Conservation (phyloP, 108 stramenopile species). For the Stephanodiscus triporus region DNA sequence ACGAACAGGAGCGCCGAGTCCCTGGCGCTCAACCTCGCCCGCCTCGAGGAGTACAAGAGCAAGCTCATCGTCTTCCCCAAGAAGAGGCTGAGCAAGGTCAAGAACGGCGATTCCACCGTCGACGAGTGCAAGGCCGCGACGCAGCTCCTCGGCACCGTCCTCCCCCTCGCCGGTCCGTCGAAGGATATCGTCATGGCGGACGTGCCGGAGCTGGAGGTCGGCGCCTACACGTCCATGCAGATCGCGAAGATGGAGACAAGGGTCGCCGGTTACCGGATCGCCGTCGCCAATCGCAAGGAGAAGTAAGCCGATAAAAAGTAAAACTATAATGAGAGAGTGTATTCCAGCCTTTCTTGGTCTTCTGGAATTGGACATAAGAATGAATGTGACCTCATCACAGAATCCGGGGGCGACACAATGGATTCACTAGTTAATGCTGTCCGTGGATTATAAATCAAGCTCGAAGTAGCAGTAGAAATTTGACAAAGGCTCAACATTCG, state of each 20-base stretch:
- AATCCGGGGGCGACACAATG: too few relatives aligned
- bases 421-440: too few relatives aligned
- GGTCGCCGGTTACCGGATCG: slow-evolving; percentile 75
- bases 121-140: slow-evolving; percentile 73
- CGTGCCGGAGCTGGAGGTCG: slow-evolving; percentile 80
- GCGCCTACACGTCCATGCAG: slow-evolving; percentile 84
- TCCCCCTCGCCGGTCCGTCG: slow-evolving; percentile 77
- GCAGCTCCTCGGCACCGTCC: slow-evolving; percentile 71
- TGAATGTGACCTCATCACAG: too few relatives aligned
- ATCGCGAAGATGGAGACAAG: slow-evolving; percentile 81
- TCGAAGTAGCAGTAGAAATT: too few relatives aligned
- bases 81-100: slow-evolving; percentile 78
- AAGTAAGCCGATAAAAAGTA: slow-evolving; percentile 60
- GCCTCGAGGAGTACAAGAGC: slow-evolving; percentile 95
- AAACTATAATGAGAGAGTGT: slow-evolving; percentile 1
- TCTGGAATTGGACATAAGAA: too few relatives aligned
- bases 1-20: slow-evolving; percentile 88
- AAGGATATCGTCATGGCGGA: slow-evolving; percentile 75
- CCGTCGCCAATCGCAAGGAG: slow-evolving; percentile 81
- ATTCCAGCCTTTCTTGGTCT: neutral
- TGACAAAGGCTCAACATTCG: too few relatives aligned
- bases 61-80: slow-evolving; percentile 93
- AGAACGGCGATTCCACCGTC: slow-evolving; percentile 69
- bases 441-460: too few relatives aligned
- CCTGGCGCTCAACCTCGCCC: slow-evolving; percentile 87